Evolutionary conservation across 2,329 filamentous ascomycete species (phyloP).

Genomic region (Ploettnerulaceae sp.): DNA sequence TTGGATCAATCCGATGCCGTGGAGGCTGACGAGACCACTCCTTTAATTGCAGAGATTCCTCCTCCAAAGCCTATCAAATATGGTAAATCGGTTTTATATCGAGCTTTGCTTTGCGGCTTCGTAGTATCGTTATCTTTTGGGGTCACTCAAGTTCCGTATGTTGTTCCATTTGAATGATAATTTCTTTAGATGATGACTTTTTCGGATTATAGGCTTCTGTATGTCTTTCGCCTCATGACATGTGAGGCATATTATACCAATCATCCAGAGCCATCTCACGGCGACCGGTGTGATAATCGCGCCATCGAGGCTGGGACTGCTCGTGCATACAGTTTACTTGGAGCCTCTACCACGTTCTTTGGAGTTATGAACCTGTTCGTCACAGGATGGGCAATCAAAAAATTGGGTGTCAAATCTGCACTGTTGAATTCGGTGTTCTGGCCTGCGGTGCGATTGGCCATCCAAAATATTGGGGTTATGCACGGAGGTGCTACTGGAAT

Average conservation of each 20-base stretch:
- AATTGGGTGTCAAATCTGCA: slow-evolving; percentile 57
- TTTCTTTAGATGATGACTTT: neutral
- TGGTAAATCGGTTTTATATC: slow-evolving; percentile 33
- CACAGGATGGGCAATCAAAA: slow-evolving; percentile 62
- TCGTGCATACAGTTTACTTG: slow-evolving; percentile 57
- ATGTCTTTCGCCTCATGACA: slow-evolving; percentile 67
- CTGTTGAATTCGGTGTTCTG: slow-evolving; percentile 59
- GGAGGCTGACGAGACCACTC: slow-evolving; percentile 14
- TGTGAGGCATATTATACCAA: slow-evolving; percentile 64
- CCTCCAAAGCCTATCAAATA: slow-evolving; percentile 10
- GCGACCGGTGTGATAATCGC: slow-evolving; percentile 53
- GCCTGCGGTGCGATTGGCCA: slow-evolving; percentile 56
- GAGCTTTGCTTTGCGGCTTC: slow-evolving; percentile 54
- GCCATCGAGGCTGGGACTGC: slow-evolving; percentile 63
- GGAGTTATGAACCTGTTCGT: slow-evolving; percentile 64
- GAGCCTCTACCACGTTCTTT: slow-evolving; percentile 63
- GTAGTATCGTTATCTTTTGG: slow-evolving; percentile 50
- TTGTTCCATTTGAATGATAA: neutral
- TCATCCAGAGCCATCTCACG: slow-evolving; percentile 46
- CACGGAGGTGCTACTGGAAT: slow-evolving; percentile 59
- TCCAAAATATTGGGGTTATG: slow-evolving; percentile 61
- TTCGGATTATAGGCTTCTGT: slow-evolving; percentile 41
- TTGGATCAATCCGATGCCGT: neutral
- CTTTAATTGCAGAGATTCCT: slow-evolving; percentile 9
- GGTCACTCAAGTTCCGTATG: slow-evolving; percentile 44